phyloP scores from a whole-genome alignment of 441 rosid genomes.

The Aquilaria agallochum region DNA sequence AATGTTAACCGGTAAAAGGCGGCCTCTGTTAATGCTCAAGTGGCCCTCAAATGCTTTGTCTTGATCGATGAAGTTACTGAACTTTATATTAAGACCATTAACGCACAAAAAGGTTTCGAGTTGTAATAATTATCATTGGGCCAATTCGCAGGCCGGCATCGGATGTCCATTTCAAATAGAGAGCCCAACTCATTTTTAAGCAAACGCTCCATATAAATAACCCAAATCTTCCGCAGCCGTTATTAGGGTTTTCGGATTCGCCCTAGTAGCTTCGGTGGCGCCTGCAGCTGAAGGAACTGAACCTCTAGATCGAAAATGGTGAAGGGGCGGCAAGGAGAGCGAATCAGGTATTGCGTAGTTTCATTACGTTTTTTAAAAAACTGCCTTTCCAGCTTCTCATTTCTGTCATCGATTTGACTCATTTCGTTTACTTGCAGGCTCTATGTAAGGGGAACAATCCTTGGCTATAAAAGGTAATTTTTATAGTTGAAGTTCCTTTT shows the following conservation, averaged over 20 bases:
- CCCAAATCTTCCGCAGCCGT: neutral
- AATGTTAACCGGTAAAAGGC: too few relatives aligned
- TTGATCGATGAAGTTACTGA: too few relatives aligned
- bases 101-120: too few relatives aligned
- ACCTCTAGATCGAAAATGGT: conserved; percentile 32
- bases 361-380: neutral
- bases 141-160: too few relatives aligned
- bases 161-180: too few relatives aligned
- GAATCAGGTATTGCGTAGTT: conserved; percentile 23
- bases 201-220: neutral
- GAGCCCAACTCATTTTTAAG: neutral
- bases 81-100: too few relatives aligned
- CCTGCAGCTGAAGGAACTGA: neutral
- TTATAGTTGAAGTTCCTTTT: too few relatives aligned
- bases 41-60: too few relatives aligned
- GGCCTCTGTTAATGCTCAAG: too few relatives aligned
- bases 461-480: conserved; percentile 69
- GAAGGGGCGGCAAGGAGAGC: conserved; percentile 69
- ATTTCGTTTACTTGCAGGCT: conserved; percentile 31
- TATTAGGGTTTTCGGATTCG: conserved; percentile 10
- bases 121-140: too few relatives aligned
- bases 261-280: neutral
- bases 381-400: neutral
- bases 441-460: conserved; percentile 65
- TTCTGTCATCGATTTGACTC: neutral